Percentiles rank a stretch among this genome's conserved stretches.
phyloP scores from a whole-genome alignment of 495 filamentous ascomycete genomes.

The Penicillium simplicissimum region DNA sequence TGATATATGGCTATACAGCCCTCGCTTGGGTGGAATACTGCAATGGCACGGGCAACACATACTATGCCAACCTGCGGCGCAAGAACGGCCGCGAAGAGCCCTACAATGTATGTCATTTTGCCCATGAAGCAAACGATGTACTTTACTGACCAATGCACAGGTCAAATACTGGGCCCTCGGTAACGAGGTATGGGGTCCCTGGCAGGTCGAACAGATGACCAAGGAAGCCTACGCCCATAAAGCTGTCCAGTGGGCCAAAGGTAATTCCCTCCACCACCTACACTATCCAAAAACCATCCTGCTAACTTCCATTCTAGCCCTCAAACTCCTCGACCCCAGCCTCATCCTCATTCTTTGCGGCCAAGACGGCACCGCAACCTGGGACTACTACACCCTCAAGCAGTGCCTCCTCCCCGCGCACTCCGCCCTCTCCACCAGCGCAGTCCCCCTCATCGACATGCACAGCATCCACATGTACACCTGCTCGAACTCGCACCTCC shows the following conservation, averaged over 20 bases:
- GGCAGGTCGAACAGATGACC: slow-evolving; percentile 76
- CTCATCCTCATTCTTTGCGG: slow-evolving; percentile 71
- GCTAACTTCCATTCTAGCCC: slow-evolving; percentile 38
- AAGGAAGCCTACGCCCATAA: slow-evolving; percentile 74
- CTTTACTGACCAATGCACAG: slow-evolving; percentile 26
- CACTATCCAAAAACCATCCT: background rate
- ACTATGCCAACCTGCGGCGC: slow-evolving; percentile 75
- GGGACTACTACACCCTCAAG: slow-evolving; percentile 72
- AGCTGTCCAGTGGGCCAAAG: slow-evolving; percentile 77
- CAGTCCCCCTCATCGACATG: slow-evolving; percentile 68
- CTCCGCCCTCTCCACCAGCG: slow-evolving; percentile 43
- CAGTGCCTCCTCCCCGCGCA: slow-evolving; percentile 52
- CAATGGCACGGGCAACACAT: slow-evolving; percentile 68
- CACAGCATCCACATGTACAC: slow-evolving; percentile 73
- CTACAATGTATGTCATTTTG: slow-evolving; percentile 56
- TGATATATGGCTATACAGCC: slow-evolving; percentile 32
- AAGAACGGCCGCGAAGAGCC: slow-evolving; percentile 71
- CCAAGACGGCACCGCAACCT: slow-evolving; percentile 63
- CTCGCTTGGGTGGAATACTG: slow-evolving; percentile 82
- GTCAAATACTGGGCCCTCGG: slow-evolving; percentile 69
- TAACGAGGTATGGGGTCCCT: slow-evolving; percentile 78
- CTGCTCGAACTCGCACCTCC: slow-evolving; percentile 50
- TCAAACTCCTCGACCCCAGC: slow-evolving; percentile 71
- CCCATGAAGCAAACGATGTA: too few relatives aligned
- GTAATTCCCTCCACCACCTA: slow-evolving; percentile 12